Conservation (phyloP, 768 basidiomycete genomes). For the Tubosaeta brunneosetosa region DNA sequence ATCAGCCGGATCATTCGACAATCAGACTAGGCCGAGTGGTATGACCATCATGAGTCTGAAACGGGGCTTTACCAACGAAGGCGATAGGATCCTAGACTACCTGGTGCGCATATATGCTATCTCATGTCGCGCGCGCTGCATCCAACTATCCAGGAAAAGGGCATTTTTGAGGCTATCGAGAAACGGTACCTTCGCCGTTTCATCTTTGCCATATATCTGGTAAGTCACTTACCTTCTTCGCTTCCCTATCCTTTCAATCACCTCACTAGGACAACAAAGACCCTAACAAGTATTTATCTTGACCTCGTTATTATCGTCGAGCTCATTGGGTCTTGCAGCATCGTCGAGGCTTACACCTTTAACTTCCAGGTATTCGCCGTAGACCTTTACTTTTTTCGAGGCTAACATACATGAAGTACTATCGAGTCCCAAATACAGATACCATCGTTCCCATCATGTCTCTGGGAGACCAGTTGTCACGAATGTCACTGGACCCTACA, state of each 20-base stretch:
- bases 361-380: conserved; percentile 59
- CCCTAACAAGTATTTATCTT: conserved; percentile 64
- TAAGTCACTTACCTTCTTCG: conserved; percentile 30
- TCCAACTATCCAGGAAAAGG: conserved; percentile 56
- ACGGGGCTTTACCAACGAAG: conserved; percentile 77
- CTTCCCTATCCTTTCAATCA: not conserved
- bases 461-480: conserved; percentile 55
- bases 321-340: conserved; percentile 41
- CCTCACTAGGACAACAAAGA: conserved; percentile 69
- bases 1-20: conserved; percentile 36
- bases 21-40: conserved; percentile 42
- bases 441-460: conserved; percentile 67
- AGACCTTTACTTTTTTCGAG: not conserved
- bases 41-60: conserved; percentile 72
- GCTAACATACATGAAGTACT: conserved; percentile 48
- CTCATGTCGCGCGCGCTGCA: conserved; percentile 5
- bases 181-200: conserved; percentile 82
- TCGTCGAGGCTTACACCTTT: conserved; percentile 86
- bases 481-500: conserved; percentile 40
- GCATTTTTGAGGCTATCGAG: conserved; percentile 82
- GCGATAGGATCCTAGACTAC: conserved; percentile 76
- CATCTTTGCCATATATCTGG: conserved; percentile 81
- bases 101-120: conserved; percentile 46
- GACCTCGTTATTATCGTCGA: conserved; percentile 3
- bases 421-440: conserved; percentile 57